phyloP scores from a whole-genome alignment of 2,329 filamentous ascomycete genomes.

The Daldinia sp. region DNA sequence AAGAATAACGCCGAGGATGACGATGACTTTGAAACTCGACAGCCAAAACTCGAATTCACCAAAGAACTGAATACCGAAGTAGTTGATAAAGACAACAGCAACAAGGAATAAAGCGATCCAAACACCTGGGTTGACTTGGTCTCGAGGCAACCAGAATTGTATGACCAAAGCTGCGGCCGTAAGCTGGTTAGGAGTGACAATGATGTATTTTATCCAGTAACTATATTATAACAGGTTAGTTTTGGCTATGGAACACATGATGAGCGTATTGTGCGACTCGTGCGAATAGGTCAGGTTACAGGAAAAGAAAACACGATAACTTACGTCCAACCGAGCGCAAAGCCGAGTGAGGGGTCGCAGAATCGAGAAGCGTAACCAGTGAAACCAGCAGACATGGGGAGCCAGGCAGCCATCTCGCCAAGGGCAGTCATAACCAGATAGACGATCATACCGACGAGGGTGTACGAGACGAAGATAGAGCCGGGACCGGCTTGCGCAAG shows the following conservation, averaged over 20 bases:
- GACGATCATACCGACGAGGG: constrained; percentile 74
- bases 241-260: neutral
- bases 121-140: constrained; percentile 77
- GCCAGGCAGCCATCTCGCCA: constrained; percentile 85
- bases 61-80: constrained; percentile 73
- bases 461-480: constrained; percentile 76
- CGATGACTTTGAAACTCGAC: constrained; percentile 72
- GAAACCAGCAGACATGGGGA: constrained; percentile 81
- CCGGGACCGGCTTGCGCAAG: constrained; percentile 65
- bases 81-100: constrained; percentile 70
- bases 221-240: constrained; percentile 41
- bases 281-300: neutral
- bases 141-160: constrained; percentile 74
- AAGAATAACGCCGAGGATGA: constrained; percentile 72
- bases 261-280: neutral
- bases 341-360: constrained; percentile 81
- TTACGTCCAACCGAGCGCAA: constrained; percentile 77
- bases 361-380: constrained; percentile 82
- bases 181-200: constrained; percentile 84
- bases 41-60: constrained; percentile 72
- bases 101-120: constrained; percentile 78
- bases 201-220: constrained; percentile 82
- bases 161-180: constrained; percentile 83
- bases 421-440: constrained; percentile 84
- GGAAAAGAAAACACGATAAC: constrained; percentile 39